Base-by-base conservation (phyloP, 768 basidiomycete species). In the Leccinum arenicola region DNA sequence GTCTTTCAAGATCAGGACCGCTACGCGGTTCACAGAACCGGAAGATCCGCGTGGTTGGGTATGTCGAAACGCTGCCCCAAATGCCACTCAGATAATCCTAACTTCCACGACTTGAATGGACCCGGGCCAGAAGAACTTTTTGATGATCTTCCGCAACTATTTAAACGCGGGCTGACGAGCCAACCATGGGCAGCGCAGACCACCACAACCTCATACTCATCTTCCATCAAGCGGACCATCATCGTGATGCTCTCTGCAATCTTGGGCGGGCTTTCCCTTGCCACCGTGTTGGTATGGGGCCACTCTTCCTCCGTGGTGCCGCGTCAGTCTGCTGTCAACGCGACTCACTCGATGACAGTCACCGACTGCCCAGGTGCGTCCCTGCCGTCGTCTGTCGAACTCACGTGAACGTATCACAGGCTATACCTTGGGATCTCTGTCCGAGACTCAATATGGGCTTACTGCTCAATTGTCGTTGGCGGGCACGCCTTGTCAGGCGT, bases 401-500 rank as follows among this genome's bases (percentile, higher is more conserved):
- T 54, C 4, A 38, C 25, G 14, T 35, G 25, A 25, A 61, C 19
- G 4, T 11, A 10, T 50, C 8, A 17, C 56, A 85, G 88, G 88
- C 15, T 90, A 89, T 64, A 73, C 74, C 6, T 69, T 90, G 19
- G 65, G 70, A 15, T 73, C 74, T 2, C 61, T 89, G 19, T 56
- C 68, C 8, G 74, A 82, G 61, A 81, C 74, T 3, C 60, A 66
- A 15, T 75, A 66, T 12, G 86, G 87, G 25, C 73, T 90, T 27
- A 80, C 75, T 0, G 88, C 86, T 27, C 74, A 77, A 17, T 73
- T 90, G 5, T 71, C 68, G 36, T 75, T 90, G 7, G 78, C 81
- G 1, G 86, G 86, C 2, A 40, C 72, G 15, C 76, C 82, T 9
- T 91, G 89, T 67, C 78, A 89, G 61, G 84, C 83, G 4, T 90